Evolutionary conservation across 108 stramenopile species (phyloP), one percentile per base, ranked within the genome.

Genomic region (Conticribra weissflogii): DNA sequence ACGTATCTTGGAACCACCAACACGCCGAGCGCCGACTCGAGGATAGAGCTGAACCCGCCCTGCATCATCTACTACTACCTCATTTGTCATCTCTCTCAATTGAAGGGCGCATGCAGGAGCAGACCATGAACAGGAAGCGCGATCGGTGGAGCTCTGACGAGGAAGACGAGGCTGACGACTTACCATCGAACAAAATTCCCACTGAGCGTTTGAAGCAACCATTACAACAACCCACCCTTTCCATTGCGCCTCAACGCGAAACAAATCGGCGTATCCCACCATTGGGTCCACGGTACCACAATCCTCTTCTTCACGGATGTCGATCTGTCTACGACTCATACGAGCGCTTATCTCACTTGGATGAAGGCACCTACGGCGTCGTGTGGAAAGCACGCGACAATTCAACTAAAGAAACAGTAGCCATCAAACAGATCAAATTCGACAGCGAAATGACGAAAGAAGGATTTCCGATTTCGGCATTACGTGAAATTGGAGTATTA

Each of bases 301-400:
- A 92, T 79, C 91, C 91, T 19, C 81, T 95, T 19, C 50, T 91
- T 19, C 79, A 87, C 50, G 93, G 93, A 23, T 96, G 92, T 49
- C 83, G 93, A 22, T 87, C 84, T 21, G 96, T 96, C 23, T 95
- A 95, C 60, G 87, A 91, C 45, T 81, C 78, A 17, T 98, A 96
- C 72, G 94, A 97, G 44, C 85, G 90, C 24, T 64, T 95, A 15
- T 74, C 62, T 31, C 87, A 85, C 27, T 44, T 97, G 22, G 93
- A 91, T 41, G 96, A 97, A 68, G 97, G 97, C 2, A 94, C 97
- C 2, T 98, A 97, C 68, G 97, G 97, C 2, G 82, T 98, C 29
- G 97, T 98, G 3, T 98, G 96, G 91, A 94, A 91, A 59, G 97
- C 96, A 16, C 73, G 77, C 8, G 94, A 96, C 46, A 74, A 88